Conservation (phyloP, 78 protist species). For the Thecamonas trahens region DNA sequence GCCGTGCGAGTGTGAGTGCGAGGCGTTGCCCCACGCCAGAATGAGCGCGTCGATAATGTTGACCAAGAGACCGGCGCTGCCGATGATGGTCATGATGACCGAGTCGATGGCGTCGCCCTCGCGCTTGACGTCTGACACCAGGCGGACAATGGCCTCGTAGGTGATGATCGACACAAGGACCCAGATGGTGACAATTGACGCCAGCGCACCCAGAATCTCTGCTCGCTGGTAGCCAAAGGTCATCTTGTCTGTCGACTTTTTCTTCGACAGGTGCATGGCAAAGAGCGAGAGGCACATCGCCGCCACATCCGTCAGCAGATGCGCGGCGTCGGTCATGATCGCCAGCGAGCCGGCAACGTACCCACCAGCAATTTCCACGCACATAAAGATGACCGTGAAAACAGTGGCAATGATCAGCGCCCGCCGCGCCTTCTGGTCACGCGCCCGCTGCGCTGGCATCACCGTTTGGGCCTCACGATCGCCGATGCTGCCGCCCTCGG, state of each 20-base stretch:
- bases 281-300: constrained; percentile 42
- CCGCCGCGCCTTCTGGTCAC: constrained; percentile 30
- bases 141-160: constrained; percentile 45
- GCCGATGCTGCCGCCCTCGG: too few relatives aligned
- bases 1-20: constrained; percentile 5
- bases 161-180: constrained; percentile 43
- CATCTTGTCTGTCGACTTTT: constrained; percentile 22
- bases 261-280: constrained; percentile 38
- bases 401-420: constrained; percentile 3
- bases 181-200: constrained; percentile 56
- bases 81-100: constrained; percentile 36
- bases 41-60: constrained; percentile 31
- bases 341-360: constrained; percentile 42
- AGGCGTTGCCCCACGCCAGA: constrained; percentile 28
- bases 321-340: constrained; percentile 53
- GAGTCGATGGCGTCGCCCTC: constrained; percentile 47
- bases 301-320: constrained; percentile 40
- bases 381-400: constrained; percentile 41
- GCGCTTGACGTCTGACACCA: too few relatives aligned
- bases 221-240: constrained; percentile 47
- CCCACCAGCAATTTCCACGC: constrained; percentile 46
- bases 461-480: too few relatives aligned
- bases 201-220: constrained; percentile 51
- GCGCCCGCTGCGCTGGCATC: background rate
- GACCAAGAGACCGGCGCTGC: constrained; percentile 27